A percentile compares a stretch with the other conserved stretches of the same genome.
Conservation (phyloP, 2,329 filamentous ascomycete species). For the Epichloe sylvatica region DNA sequence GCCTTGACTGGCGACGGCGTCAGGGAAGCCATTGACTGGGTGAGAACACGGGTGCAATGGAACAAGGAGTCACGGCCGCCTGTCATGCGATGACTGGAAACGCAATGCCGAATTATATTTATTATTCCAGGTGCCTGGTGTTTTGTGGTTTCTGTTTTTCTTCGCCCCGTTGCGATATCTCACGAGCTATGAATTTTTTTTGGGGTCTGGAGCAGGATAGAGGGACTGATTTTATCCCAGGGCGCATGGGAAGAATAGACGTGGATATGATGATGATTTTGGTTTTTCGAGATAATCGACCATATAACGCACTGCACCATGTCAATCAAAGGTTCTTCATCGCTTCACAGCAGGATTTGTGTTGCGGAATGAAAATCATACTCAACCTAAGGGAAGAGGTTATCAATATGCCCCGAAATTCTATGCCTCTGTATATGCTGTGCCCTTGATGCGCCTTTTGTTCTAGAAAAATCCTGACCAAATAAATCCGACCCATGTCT, state of each 20-base stretch:
- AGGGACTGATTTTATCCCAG: conserved; percentile 1
- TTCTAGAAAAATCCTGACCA: background rate
- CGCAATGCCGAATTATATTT: background rate
- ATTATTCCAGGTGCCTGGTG: background rate
- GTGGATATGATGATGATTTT: background rate
- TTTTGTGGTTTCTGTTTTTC: background rate
- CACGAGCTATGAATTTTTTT: conserved; percentile 3
- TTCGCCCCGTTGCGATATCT: background rate
- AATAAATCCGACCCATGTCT: background rate
- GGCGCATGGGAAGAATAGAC: conserved; percentile 5
- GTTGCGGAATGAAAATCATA: background rate
- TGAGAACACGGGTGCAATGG: conserved; percentile 84
- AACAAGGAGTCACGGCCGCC: conserved; percentile 89
- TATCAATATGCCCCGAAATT: conserved; percentile 3
- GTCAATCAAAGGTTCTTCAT: background rate
- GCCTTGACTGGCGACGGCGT: conserved; percentile 83
- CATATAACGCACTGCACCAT: too few relatives aligned
- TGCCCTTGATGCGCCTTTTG: background rate
- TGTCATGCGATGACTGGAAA: conserved; percentile 60
- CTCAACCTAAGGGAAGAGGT: background rate
- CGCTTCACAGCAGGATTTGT: background rate
- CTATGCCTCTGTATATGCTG: background rate
- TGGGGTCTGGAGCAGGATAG: conserved; percentile 2
- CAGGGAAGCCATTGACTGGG: conserved; percentile 93
- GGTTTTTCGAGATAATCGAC: too few relatives aligned